These are phyloP conservation scores for Globisporangium okanoganense DNA, from an alignment of 352 stramenopile species.

Conservation along the genomic window DNA sequence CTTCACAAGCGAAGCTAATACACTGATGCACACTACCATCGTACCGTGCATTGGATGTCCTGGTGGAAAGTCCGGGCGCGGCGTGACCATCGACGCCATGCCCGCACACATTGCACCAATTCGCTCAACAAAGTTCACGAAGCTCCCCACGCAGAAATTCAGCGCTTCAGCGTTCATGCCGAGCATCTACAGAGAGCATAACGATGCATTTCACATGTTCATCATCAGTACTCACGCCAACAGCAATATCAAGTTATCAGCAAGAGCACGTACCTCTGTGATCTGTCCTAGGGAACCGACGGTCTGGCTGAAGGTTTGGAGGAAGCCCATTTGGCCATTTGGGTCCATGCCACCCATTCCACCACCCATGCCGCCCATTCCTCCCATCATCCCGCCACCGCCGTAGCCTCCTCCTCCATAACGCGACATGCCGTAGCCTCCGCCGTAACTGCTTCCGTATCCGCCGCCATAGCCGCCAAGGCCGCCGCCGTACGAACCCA, in stretches of 20 bases:
- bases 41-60: conserved; percentile 71
- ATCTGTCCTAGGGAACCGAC: conserved; percentile 71
- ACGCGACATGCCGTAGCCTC: conserved; percentile 32
- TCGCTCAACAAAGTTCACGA: conserved; percentile 80
- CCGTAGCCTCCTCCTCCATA: conserved; percentile 24
- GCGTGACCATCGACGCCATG: conserved; percentile 64
- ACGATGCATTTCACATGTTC: not conserved
- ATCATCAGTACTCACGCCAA: not conserved
- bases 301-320: conserved; percentile 66
- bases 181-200: conserved; percentile 30
- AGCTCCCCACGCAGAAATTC: conserved; percentile 76
- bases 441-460: conserved; percentile 30
- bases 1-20: not conserved
- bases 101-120: conserved; percentile 74
- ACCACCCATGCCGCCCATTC: conserved; percentile 14
- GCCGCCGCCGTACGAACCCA: conserved; percentile 26
- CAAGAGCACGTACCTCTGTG: conserved; percentile 38
- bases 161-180: conserved; percentile 76
- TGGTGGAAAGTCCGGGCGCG: conserved; percentile 55
- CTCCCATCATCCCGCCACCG: conserved; percentile 25
- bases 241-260: not conserved
- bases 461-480: conserved; percentile 21
- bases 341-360: conserved; percentile 44
- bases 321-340: conserved; percentile 50
- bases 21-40: not conserved